Base-by-base conservation (phyloP, 192 early-diverging fungal genomes). In the Entomortierella chlamydospora region DNA sequence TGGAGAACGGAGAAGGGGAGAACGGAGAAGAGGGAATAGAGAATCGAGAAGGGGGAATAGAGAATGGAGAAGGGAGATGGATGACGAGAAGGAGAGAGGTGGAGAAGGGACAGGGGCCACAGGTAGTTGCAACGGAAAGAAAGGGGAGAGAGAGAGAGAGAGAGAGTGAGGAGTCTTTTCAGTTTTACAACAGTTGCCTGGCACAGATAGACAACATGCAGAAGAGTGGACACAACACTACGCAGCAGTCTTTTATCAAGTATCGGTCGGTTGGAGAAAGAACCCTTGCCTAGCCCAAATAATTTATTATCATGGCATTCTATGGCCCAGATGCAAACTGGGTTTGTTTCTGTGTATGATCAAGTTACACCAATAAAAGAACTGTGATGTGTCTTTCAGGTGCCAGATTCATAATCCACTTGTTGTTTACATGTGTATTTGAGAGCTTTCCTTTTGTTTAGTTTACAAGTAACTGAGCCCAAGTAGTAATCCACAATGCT, bases 1-100 rank as follows among this genome's bases (percentile, higher is more conserved):
- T 55, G 50, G 52, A 61, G 49, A 42, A 50, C n/a, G 26, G 37
- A 22, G 25, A 58, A 30, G 41, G 39, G 39, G 65, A 30, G 39
- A 22, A 31, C 31, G 30, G 13, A 25, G 42, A 67, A 56, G 37
- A 59, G 57, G 6, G 8, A 51, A 20, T 30, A 31, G 23, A 60
- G 13, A 39, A 54, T 22, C 42, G 10, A 60, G 2, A 31, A 37
- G 17, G 22, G 18, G 17, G 37, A 37, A 69, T 9, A 59, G 41
- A 25, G 20, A 7, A 52, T 37, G 39, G 8, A 57, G n/a, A 50
- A 47, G 30, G 31, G 22, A 37, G 10, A 37, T 7, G 34, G 2
- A 29, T 41, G 39, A 43, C 25, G 17, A 37, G 25, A 28, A 26
- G 33, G 50, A 55, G n/a, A 51, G 25, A 28, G 56, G 64, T 18